Conservation (phyloP, 768 basidiomycete species). For the Rhodosporidiobolus sp. region DNA sequence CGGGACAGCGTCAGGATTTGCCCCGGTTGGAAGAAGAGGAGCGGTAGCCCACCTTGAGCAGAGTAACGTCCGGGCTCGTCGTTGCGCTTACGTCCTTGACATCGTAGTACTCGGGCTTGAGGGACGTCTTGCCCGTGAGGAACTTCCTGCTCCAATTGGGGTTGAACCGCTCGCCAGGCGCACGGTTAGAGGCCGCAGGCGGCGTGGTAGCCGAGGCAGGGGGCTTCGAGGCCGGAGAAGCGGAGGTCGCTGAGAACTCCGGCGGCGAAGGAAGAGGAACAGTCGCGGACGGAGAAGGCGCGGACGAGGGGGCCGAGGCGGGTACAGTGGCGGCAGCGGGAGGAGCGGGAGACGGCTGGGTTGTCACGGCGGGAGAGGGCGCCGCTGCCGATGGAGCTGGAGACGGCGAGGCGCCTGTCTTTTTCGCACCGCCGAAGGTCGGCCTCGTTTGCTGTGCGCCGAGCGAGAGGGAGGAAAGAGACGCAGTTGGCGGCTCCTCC, state of each 20-base stretch:
- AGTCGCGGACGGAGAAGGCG: background rate
- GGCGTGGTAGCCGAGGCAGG: background rate
- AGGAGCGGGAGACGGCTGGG: background rate
- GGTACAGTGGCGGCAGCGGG: background rate
- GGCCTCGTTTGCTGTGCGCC: background rate
- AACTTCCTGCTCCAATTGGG: constrained; percentile 50
- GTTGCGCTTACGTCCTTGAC: constrained; percentile 46
- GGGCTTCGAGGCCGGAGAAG: background rate
- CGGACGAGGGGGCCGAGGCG: background rate
- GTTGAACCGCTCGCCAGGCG: constrained; percentile 39
- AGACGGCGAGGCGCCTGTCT: background rate
- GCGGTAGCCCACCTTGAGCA: constrained; percentile 44
- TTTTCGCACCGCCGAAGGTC: background rate
- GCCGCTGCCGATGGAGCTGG: background rate
- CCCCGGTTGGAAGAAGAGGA: background rate
- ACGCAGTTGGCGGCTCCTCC: background rate
- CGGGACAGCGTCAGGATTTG: too few species aligned
- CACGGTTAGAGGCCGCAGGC: background rate
- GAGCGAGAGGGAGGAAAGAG: background rate
- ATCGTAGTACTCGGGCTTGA: constrained; percentile 49
- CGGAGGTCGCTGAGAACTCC: background rate
- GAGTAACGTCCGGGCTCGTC: constrained; percentile 46
- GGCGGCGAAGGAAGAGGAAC: background rate
- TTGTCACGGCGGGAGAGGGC: too few species aligned
- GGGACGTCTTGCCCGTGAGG: constrained; percentile 49